Conservation (phyloP, 495 filamentous ascomycete genomes). For the Lophium mytilinum region DNA sequence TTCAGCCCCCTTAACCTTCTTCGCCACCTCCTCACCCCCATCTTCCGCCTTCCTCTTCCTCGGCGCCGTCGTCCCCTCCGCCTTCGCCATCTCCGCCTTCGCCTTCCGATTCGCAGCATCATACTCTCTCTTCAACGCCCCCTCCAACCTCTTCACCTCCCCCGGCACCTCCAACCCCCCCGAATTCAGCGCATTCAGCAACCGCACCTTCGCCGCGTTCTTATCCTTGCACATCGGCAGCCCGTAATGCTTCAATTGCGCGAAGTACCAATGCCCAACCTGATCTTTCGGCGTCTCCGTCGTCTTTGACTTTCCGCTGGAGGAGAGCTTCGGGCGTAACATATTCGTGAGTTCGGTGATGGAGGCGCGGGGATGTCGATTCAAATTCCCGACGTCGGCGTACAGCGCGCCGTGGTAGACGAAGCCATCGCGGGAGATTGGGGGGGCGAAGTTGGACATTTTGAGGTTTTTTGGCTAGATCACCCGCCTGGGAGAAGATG, state of each 20-base stretch:
- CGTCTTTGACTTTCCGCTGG: background rate
- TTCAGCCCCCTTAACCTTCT: no score
- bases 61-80: background rate
- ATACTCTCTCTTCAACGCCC: slow-evolving; percentile 48
- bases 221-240: slow-evolving; percentile 46
- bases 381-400: slow-evolving; percentile 40
- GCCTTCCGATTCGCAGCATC: slow-evolving; percentile 39
- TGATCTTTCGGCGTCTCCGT: slow-evolving; percentile 33
- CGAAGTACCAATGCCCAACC: slow-evolving; percentile 49
- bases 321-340: slow-evolving; percentile 30
- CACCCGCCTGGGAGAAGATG: no score
- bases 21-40: background rate
- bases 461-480: background rate
- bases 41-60: slow-evolving; percentile 1
- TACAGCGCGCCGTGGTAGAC: slow-evolving; percentile 37
- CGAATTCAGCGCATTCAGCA: slow-evolving; percentile 44
- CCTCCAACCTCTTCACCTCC: slow-evolving; percentile 39
- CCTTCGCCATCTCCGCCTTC: slow-evolving; percentile 29
- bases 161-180: slow-evolving; percentile 40
- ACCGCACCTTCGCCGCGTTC: slow-evolving; percentile 47
- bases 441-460: slow-evolving; percentile 13
- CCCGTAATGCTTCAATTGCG: slow-evolving; percentile 53
- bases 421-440: slow-evolving; percentile 7
- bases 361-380: slow-evolving; percentile 44
- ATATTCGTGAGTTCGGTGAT: slow-evolving; percentile 41